A percentile compares a stretch with the other conserved stretches of the same genome.
phyloP scores from a whole-genome alignment of 768 basidiomycete species.

The Lentinus tigrinus region DNA sequence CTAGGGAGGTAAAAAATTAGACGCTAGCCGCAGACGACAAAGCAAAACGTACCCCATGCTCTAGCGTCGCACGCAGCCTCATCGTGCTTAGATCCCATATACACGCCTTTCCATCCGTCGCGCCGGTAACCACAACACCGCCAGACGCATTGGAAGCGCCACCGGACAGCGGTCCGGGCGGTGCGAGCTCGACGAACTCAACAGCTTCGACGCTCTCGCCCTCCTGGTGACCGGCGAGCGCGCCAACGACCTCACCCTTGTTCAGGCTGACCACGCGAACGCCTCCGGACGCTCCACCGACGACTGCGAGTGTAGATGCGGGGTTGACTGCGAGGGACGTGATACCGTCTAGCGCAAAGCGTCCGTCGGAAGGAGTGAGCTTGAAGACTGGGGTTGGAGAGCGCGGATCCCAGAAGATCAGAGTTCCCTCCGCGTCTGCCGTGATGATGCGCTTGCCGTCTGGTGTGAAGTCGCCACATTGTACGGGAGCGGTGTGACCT shows the following conservation, averaged over 20 bases:
- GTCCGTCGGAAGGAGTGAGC: constrained; percentile 63
- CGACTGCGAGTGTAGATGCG: constrained; percentile 85
- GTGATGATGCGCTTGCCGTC: constrained; percentile 92
- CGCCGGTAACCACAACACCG: constrained; percentile 78
- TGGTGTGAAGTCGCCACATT: constrained; percentile 89
- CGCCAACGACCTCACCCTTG: constrained; percentile 79
- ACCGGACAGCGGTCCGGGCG: constrained; percentile 35
- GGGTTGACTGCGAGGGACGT: constrained; percentile 85
- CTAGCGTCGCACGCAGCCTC: constrained; percentile 75
- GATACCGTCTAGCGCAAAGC: constrained; percentile 81
- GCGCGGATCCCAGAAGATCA: constrained; percentile 93
- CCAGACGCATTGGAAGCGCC: constrained; percentile 50
- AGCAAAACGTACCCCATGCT: constrained; percentile 65
- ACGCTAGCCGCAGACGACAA: neutral
- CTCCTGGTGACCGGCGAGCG: constrained; percentile 80
- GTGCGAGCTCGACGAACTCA: constrained; percentile 75
- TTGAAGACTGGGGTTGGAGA: constrained; percentile 79
- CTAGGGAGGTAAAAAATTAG: constrained; percentile 37
- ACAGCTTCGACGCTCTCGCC: constrained; percentile 89
- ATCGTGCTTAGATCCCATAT: constrained; percentile 94
- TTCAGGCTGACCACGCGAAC: constrained; percentile 84
- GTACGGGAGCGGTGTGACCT: constrained; percentile 81
- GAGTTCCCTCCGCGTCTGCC: constrained; percentile 74
- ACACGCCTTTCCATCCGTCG: constrained; percentile 90
- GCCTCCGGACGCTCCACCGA: constrained; percentile 84